Evolutionary conservation across 2,329 filamentous ascomycete genomes (phyloP).

Genomic region (Camillea tinctor): DNA sequence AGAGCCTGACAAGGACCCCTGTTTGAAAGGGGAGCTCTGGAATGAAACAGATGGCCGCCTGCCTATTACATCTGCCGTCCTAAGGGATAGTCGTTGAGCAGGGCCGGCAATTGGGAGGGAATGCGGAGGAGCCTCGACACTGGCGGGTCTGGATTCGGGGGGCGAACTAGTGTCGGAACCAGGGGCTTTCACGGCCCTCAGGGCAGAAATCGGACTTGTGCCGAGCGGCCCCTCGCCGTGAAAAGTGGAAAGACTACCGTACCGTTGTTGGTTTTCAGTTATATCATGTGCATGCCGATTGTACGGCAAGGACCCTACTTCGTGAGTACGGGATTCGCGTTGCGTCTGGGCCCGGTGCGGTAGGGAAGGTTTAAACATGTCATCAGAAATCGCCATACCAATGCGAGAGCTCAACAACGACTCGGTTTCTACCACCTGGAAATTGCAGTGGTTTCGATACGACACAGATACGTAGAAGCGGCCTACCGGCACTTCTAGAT

Average conservation of each 20-base stretch:
- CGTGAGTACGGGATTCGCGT: constrained; percentile 39
- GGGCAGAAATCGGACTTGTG: constrained; percentile 81
- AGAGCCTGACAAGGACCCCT: constrained; percentile 88
- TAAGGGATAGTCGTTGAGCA: constrained; percentile 36
- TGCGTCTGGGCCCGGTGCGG: constrained; percentile 50
- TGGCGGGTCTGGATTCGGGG: constrained; percentile 48
- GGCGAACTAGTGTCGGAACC: constrained; percentile 64
- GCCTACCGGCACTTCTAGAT: constrained; percentile 83
- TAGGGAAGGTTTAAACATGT: constrained; percentile 79
- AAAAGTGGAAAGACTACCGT: constrained; percentile 87
- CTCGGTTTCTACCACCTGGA: constrained; percentile 88
- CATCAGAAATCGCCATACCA: constrained; percentile 79
- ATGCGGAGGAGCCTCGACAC: constrained; percentile 45
- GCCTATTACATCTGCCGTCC: constrained; percentile 51
- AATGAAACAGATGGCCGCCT: constrained; percentile 85
- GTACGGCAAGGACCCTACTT: constrained; percentile 75
- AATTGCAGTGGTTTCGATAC: constrained; percentile 86
- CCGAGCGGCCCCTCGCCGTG: constrained; percentile 75
- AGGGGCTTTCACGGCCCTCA: constrained; percentile 64
- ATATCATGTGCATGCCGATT: constrained; percentile 47
- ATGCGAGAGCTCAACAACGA: constrained; percentile 88
- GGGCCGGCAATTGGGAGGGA: constrained; percentile 52
- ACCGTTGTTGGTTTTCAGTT: constrained; percentile 72
- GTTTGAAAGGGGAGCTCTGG: constrained; percentile 79
- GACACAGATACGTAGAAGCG: constrained; percentile 77